Evolutionary conservation across 305 asterid genomes (phyloP).

Genomic region (Coffea humblotiana): DNA sequence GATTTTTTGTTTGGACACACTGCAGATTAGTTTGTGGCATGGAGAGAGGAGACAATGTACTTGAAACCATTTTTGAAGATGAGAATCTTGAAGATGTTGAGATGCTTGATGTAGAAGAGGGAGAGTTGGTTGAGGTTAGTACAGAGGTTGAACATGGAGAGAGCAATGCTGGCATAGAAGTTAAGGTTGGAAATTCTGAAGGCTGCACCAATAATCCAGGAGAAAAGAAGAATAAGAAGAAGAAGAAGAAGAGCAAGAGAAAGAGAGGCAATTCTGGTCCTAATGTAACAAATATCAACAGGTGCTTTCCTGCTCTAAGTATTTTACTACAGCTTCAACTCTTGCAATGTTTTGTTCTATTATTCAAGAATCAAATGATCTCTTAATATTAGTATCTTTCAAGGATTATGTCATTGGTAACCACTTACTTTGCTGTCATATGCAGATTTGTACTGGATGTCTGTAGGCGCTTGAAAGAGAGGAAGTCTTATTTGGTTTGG

Average conservation of each 20-base stretch:
- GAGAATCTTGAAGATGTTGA: slow-evolving; percentile 62
- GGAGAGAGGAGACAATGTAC: slow-evolving; percentile 66
- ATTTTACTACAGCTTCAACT: not conserved
- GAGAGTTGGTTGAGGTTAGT: slow-evolving; percentile 54
- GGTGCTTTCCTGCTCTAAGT: slow-evolving; percentile 34
- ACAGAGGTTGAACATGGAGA: slow-evolving; percentile 44
- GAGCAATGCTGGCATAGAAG: slow-evolving; percentile 28
- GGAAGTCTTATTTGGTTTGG: slow-evolving; percentile 77
- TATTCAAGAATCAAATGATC: not conserved
- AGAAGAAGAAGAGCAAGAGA: slow-evolving; percentile 57
- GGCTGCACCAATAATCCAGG: slow-evolving; percentile 30
- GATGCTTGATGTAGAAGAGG: slow-evolving; percentile 85
- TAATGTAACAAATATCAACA: slow-evolving; percentile 55
- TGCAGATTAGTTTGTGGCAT: slow-evolving; percentile 32
- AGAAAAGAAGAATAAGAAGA: slow-evolving; percentile 50
- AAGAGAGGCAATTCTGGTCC: slow-evolving; percentile 47
- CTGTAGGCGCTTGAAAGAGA: slow-evolving; percentile 76
- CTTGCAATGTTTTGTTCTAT: not conserved
- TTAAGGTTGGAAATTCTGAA: slow-evolving; percentile 37
- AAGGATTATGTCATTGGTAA: not conserved
- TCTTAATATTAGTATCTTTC: not conserved
- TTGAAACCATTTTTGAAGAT: slow-evolving; percentile 57
- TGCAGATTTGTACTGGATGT: slow-evolving; percentile 66
- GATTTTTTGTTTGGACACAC: not conserved
- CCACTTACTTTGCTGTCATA: not conserved